Conservation (phyloP, 306 rosid genomes). For the Cucurbita ficifolia region DNA sequence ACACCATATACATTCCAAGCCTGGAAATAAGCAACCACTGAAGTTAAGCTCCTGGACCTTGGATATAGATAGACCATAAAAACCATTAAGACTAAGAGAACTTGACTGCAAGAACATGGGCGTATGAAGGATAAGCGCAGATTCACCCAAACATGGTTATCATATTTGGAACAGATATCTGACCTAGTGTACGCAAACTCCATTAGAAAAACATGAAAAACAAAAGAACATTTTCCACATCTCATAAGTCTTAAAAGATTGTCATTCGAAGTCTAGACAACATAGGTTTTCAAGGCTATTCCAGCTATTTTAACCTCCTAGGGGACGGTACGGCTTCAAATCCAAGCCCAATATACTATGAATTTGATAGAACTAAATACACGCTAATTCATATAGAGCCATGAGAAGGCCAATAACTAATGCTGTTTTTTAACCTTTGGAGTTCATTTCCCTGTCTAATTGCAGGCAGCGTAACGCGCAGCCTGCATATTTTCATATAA, state of each 20-base stretch:
- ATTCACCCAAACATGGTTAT: background rate
- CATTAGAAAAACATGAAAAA: background rate
- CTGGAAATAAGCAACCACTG: constrained; percentile 15
- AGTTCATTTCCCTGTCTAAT: background rate
- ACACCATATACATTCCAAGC: constrained; percentile 98
- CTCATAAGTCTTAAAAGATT: background rate
- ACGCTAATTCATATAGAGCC: background rate
- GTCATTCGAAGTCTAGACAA: background rate
- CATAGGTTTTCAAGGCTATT: background rate
- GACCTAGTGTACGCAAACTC: background rate
- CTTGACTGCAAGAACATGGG: background rate
- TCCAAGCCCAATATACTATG: background rate
- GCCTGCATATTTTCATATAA: background rate
- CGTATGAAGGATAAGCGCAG: background rate
- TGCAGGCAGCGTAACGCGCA: background rate
- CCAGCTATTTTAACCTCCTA: background rate
- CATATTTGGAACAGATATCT: background rate
- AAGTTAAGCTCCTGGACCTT: background rate
- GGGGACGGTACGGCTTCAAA: background rate
- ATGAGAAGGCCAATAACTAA: background rate
- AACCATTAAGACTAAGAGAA: background rate
- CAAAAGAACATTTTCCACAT: background rate
- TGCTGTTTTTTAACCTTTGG: background rate
- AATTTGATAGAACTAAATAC: background rate
- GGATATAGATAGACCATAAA: background rate